These are phyloP conservation scores for Exophiala spinifera DNA, from an alignment of 2,329 filamentous ascomycete species.

Conservation along the genomic window DNA sequence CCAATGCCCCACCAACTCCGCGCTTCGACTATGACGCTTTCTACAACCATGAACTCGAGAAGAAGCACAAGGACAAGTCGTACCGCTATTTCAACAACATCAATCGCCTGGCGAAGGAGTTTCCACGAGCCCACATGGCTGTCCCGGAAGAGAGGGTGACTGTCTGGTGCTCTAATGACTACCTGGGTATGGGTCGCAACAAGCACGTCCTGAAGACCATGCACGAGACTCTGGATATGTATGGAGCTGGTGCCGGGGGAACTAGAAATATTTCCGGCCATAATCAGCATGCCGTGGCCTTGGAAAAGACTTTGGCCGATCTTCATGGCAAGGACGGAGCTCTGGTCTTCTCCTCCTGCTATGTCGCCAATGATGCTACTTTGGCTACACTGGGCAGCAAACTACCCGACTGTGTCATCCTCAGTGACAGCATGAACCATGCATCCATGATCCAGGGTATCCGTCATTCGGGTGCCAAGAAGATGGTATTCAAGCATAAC, in stretches of 20 bases:
- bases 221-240: conserved; percentile 92
- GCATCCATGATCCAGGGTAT: conserved; percentile 99
- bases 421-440: conserved; percentile 97
- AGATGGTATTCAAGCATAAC: conserved; percentile 98
- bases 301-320: conserved; percentile 79
- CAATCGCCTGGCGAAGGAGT: conserved; percentile 94
- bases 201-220: conserved; percentile 80
- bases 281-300: conserved; percentile 84
- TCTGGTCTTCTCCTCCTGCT: conserved; percentile 95
- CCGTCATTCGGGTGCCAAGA: conserved; percentile 92
- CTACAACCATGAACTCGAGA: conserved; percentile 84
- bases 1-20: conserved; percentile 46
- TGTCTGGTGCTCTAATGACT: conserved; percentile 99
- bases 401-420: conserved; percentile 90
- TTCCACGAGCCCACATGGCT: conserved; percentile 89
- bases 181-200: conserved; percentile 96
- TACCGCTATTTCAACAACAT: conserved; percentile 99
- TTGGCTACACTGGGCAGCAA: conserved; percentile 96
- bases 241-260: conserved; percentile 90
- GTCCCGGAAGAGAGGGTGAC: conserved; percentile 81
- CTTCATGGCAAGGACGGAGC: conserved; percentile 89
- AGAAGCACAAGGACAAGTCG: conserved; percentile 99
- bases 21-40: conserved; percentile 91
- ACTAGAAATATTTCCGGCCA: conserved; percentile 98
- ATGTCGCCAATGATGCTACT: conserved; percentile 96